A percentile compares a stretch with the other conserved stretches of the same genome.
Conservation (phyloP, 306 rosid genomes). For the Acacia crassicarpa region DNA sequence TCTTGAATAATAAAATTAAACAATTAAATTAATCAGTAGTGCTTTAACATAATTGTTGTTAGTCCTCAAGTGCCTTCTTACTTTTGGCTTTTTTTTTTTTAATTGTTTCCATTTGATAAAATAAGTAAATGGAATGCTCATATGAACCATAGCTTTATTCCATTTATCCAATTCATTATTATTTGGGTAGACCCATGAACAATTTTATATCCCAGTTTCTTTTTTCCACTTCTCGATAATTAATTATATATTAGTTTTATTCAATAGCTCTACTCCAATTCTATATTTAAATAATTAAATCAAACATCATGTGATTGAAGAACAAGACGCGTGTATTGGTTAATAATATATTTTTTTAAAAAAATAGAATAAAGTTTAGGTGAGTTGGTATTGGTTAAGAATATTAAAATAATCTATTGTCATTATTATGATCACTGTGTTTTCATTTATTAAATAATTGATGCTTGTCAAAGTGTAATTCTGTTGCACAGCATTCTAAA, state of each 20-base stretch:
- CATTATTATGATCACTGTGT: not conserved
- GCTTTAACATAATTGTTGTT: constrained; percentile 12
- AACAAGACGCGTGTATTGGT: not conserved
- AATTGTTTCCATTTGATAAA: not conserved
- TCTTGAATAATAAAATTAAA: constrained; percentile 22
- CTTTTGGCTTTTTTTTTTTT: not conserved
- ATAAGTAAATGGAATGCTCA: constrained; percentile 2
- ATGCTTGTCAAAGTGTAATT: not conserved
- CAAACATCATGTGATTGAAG: not conserved
- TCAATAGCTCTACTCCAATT: not conserved
- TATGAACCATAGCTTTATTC: not conserved
- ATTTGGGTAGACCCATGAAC: not conserved
- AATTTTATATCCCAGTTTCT: not conserved
- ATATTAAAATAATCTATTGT: not conserved
- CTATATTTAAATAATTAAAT: not conserved
- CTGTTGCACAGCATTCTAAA: not conserved
- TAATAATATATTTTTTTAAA: not conserved
- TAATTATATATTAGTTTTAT: not conserved
- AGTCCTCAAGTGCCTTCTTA: constrained; percentile 4
- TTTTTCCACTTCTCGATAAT: not conserved
- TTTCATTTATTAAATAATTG: not conserved
- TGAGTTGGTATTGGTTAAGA: not conserved
- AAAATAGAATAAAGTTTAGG: too few relatives aligned
- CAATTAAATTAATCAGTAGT: not conserved
- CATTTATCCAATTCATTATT: not conserved